Conservation (phyloP, 257 asterid genomes). For the Mitragyna speciosa region DNA sequence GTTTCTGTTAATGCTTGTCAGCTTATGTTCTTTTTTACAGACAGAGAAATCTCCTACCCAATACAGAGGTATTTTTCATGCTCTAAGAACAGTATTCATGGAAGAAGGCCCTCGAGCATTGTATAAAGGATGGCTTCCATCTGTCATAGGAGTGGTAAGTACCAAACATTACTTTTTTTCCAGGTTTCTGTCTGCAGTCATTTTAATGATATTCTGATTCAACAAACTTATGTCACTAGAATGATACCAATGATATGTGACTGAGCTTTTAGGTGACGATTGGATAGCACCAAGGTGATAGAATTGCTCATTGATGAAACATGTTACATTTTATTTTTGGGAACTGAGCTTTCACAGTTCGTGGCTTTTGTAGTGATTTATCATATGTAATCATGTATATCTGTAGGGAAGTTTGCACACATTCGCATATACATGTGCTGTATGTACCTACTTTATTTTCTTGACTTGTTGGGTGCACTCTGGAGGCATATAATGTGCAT, state of each 20-base stretch:
- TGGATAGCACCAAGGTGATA: not conserved
- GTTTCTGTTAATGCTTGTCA: not conserved
- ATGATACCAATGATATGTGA: not conserved
- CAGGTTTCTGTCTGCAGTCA: not conserved
- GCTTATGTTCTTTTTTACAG: slow-evolving; percentile 40
- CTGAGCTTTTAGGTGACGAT: not conserved
- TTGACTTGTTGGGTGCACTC: not conserved
- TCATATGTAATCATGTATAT: not conserved
- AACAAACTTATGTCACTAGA: not conserved
- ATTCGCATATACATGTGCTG: no score
- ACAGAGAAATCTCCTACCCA: slow-evolving; percentile 78
- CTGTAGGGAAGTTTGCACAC: not conserved
- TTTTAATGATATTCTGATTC: not conserved
- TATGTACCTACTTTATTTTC: not conserved
- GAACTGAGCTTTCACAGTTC: not conserved
- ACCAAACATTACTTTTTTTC: not conserved
- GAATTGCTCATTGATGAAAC: slow-evolving; percentile 2
- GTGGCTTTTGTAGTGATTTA: not conserved
- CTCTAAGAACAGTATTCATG: slow-evolving; percentile 74
- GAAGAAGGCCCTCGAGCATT: slow-evolving; percentile 93
- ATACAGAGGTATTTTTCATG: slow-evolving; percentile 92
- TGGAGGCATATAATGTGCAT: not conserved
- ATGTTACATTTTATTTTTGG: not conserved
- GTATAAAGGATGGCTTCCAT: slow-evolving; percentile 98
- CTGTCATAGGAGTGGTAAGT: slow-evolving; percentile 96